Base-by-base conservation (phyloP, 441 rosid genomes). In the Populus hybrid region DNA sequence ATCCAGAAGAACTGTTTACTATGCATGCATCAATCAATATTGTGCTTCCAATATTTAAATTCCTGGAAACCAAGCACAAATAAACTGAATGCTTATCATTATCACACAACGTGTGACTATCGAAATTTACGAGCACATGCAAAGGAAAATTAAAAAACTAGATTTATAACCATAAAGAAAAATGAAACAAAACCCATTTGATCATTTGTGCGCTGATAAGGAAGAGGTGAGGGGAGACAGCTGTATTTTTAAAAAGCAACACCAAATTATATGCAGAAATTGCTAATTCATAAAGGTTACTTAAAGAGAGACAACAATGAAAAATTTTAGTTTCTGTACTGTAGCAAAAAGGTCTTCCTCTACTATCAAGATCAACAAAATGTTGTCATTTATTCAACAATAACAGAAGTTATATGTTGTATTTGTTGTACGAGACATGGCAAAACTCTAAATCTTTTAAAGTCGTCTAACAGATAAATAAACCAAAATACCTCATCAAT, bases 401-500 rank as follows among this genome's bases (percentile, higher is more conserved):
- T 63, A 63, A 23, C 14, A 21, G 28, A 63, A 63, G 66, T 23
- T 63, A 7, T 21, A 10, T 23, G 66, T 21, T 23, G 28, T 10
- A 1, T 10, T 21, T 63, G 66, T 63, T 21, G 26, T 21, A 9
- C 26, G 6, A 21, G 66, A 61, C 66, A 21, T 63, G 66, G 28
- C 26, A 23, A 10, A 63, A 28, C 66, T 63, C 66, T 63, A 5
- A 24, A 23, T 63, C 26, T 21, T 63, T 23, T 63, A 63, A 63
- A 1, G 28, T 12, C 10, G 66, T 23, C 11, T 63, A 63, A 24
- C 66, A 63, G 32, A 59, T 34, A 34, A 34, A 59, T 20, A 57
- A 35, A 38, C 42, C 6, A 57, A 83, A 77, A 57, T 87, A 96
- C 99, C 96, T 96, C 95, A 79, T 96, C 98, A 82, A 96, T 82